Base-by-base conservation (phyloP, 1,139 yeast species). In the Debaryomyces psychrophilus region DNA sequence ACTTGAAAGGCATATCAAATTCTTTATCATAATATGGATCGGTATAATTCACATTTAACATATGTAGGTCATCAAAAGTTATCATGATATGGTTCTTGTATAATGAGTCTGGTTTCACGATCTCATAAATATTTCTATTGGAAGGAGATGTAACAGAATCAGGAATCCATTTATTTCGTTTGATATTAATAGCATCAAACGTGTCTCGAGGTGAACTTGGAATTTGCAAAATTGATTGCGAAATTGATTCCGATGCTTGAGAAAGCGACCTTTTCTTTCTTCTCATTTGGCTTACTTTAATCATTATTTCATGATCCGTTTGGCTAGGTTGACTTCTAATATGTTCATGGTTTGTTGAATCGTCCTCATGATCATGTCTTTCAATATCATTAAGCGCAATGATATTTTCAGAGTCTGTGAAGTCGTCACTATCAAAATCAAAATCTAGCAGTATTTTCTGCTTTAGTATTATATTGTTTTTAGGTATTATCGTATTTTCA, bases 11-110 rank as follows among this genome's bases (percentile, higher is more conserved):
- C 4, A 80, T 68, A 52, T 87, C 88, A 1, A 61, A 15, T 6
- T n/a, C 25, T 5, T 74, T 69, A 20, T 83, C 77, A 56, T 81
- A 90, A 53, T 67, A 82, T 0, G 97, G 96, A 49, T 81, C 87
- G 1, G 56, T 50, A 57, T 86, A 85, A 17, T 82, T 75, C 8
- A 81, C 66, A 50, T 77, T 71, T 1, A 86, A 75, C 5, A 77
- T 55, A 0, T 83, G 84, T 28, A 62, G 56, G 0, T 62, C 57
- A 25, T 76, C 79, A 34, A 85, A 68, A 1, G 71, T 61, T 12
- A 67, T 59, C 12, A 64, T 44, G 1, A 79, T 64, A 8, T 55
- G 50, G 4, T 49, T 52, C 20, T 61, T 66, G 5, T 41, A 39
- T 20, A 67, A 43, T 5, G 44, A 50, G 2, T 49, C 50, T 1